Evolutionary conservation across 1,139 yeast genomes (phyloP).

Genomic region (Komagataea norvegica): DNA sequence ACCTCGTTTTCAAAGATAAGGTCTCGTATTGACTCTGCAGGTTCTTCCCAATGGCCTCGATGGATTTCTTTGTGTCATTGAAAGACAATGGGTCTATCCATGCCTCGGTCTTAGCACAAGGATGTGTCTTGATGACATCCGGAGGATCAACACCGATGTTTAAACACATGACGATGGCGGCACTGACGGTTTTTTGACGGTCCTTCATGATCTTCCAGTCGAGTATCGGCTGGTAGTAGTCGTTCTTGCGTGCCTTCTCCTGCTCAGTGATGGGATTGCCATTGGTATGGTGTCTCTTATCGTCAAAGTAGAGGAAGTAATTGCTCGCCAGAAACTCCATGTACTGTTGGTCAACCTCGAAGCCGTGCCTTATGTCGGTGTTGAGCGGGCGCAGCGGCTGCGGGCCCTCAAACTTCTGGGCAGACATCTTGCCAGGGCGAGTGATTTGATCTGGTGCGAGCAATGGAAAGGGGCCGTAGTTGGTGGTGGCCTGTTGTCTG

Average conservation of each 20-base stretch:
- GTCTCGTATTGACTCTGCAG: conserved; percentile 88
- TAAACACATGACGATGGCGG: conserved; percentile 84
- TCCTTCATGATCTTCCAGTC: conserved; percentile 94
- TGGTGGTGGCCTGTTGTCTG: too few species aligned
- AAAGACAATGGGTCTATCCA: conserved; percentile 90
- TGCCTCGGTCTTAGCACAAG: conserved; percentile 88
- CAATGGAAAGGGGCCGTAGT: too few species aligned
- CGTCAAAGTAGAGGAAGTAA: conserved; percentile 78
- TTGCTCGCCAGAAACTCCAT: conserved; percentile 62
- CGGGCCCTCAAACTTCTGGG: conserved; percentile 9
- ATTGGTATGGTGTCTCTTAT: conserved; percentile 85
- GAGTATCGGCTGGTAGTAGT: conserved; percentile 61
- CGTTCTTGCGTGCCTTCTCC: conserved; percentile 40
- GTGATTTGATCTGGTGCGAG: too few species aligned
- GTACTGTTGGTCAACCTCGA: conserved; percentile 71
- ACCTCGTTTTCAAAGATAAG: conserved; percentile 78
- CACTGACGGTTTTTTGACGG: conserved; percentile 90
- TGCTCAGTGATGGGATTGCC: conserved; percentile 74
- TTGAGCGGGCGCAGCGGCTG: conserved; percentile 33
- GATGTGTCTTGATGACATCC: conserved; percentile 88
- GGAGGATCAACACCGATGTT: conserved; percentile 98
- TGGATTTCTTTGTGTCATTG: conserved; percentile 85
- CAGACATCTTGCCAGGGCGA: too few species aligned
- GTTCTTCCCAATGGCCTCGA: conserved; percentile 86
- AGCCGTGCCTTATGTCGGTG: conserved; percentile 71